A percentile compares a stretch with the other conserved stretches of the same genome.
Evolutionary conservation across 352 stramenopile species (phyloP).

Genomic region (Pilasporangium apinafurcum): DNA sequence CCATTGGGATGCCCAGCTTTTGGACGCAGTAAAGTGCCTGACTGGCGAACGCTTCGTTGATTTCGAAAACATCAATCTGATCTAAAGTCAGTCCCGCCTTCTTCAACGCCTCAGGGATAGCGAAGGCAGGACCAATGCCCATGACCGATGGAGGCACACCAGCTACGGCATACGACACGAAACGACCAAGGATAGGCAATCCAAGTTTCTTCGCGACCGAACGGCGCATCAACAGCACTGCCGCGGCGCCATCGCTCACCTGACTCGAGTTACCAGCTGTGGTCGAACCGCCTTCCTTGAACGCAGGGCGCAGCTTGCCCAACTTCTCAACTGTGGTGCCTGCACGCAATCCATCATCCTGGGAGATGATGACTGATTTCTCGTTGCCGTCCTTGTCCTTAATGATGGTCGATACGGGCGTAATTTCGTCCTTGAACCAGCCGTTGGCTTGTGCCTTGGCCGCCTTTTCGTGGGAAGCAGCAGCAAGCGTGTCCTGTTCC

Average conservation of each 20-base stretch:
- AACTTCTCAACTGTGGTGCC: conserved; percentile 62
- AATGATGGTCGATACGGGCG: conserved; percentile 66
- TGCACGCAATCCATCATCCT: conserved; percentile 67
- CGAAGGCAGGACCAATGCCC: conserved; percentile 77
- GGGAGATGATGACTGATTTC: conserved; percentile 60
- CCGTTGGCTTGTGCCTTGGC: conserved; percentile 62
- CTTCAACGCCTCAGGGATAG: conserved; percentile 71
- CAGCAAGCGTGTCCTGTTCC: conserved; percentile 77
- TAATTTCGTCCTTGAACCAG: conserved; percentile 88
- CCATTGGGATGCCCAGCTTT: conserved; percentile 66
- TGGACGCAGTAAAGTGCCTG: conserved; percentile 81
- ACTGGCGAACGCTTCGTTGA: conserved; percentile 91
- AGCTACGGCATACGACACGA: conserved; percentile 79
- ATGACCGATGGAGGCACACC: conserved; percentile 85
- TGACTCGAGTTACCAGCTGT: conserved; percentile 85
- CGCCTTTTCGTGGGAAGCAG: conserved; percentile 71
- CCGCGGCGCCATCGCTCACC: conserved; percentile 86
- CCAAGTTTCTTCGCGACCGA: conserved; percentile 73
- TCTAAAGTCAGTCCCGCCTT: conserved; percentile 56
- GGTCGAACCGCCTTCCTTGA: conserved; percentile 75
- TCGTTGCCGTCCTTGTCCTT: conserved; percentile 79
- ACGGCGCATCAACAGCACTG: conserved; percentile 83
- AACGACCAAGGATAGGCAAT: conserved; percentile 75
- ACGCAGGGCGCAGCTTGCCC: conserved; percentile 67
- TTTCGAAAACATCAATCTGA: conserved; percentile 89